A percentile compares a stretch with the other conserved stretches of the same genome.
These are phyloP conservation scores for Xylaria sp. DNA, from an alignment of 2,329 filamentous ascomycete species.

Conservation along the genomic window DNA sequence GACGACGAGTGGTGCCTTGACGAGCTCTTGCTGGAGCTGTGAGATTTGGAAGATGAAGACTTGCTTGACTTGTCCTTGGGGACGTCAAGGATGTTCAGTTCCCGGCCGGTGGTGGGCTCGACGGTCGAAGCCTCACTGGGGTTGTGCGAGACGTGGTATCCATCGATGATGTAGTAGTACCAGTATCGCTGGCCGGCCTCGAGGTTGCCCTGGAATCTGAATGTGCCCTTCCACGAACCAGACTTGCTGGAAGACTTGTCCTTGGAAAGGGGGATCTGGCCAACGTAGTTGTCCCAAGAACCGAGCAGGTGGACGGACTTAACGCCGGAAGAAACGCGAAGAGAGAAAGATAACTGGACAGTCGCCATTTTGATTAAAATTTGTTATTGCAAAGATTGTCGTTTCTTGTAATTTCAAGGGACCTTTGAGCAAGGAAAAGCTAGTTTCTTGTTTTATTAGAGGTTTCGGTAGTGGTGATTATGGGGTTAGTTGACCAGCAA, in stretches of 20 bases:
- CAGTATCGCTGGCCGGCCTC: conserved; percentile 93
- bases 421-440: conserved; percentile 60
- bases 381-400: conserved; percentile 42
- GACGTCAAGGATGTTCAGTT: conserved; percentile 96
- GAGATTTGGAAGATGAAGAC: conserved; percentile 52
- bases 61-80: conserved; percentile 55
- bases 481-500: conserved; percentile 55
- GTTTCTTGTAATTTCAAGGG: conserved; percentile 45
- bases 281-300: conserved; percentile 96
- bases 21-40: conserved; percentile 48
- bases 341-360: conserved; percentile 92
- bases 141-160: conserved; percentile 97
- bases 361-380: conserved; percentile 72
- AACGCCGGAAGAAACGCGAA: conserved; percentile 93
- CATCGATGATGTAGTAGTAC: conserved; percentile 99
- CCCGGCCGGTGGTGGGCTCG: conserved; percentile 95
- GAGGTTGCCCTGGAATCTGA: conserved; percentile 91
- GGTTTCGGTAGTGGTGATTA: conserved; percentile 41
- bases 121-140: conserved; percentile 85
- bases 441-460: conserved; percentile 53
- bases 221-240: conserved; percentile 92
- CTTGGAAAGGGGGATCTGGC: conserved; percentile 92
- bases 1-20: conserved; percentile 45
- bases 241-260: conserved; percentile 81
- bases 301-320: conserved; percentile 97